A percentile compares a stretch with the other conserved stretches of the same genome.
Evolutionary conservation across 805 yeast species (phyloP).

Genomic region (Dipodascus albidus): DNA sequence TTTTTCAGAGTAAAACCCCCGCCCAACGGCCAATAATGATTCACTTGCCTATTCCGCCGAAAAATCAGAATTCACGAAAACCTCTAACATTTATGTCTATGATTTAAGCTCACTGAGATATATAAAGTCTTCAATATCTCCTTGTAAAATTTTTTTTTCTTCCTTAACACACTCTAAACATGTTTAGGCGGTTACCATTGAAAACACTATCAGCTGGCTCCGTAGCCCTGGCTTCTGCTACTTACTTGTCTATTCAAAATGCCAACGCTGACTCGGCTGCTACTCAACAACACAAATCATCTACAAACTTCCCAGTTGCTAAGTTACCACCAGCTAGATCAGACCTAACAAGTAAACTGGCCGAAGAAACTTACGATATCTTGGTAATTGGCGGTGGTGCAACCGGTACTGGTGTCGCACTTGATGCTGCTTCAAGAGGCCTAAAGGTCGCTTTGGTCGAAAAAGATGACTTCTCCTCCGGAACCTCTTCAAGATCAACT

Average conservation of each 20-base stretch:
- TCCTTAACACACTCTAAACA: background rate
- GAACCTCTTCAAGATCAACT: conserved; percentile 88
- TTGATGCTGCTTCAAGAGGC: conserved; percentile 87
- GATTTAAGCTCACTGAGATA: background rate
- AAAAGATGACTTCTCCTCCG: conserved; percentile 81
- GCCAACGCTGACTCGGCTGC: conserved; percentile 2
- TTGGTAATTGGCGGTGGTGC: conserved; percentile 94
- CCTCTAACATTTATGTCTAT: too few relatives aligned
- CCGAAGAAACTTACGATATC: conserved; percentile 56
- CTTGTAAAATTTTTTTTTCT: background rate
- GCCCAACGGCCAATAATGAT: background rate
- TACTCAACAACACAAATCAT: background rate
- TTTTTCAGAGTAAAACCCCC: background rate
- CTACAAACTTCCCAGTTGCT: background rate
- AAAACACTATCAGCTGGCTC: conserved; percentile 9
- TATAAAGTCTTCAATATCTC: background rate
- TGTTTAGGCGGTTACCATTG: conserved; percentile 3
- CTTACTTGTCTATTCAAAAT: background rate
- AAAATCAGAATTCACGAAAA: too few relatives aligned
- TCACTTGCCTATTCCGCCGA: background rate
- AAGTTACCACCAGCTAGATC: background rate
- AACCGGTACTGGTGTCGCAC: conserved; percentile 85
- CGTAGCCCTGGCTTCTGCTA: conserved; percentile 1
- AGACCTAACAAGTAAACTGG: background rate
- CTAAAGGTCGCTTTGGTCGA: conserved; percentile 80